Conservation (phyloP, 75 land plant genomes). For the Azolla pinnata region DNA sequence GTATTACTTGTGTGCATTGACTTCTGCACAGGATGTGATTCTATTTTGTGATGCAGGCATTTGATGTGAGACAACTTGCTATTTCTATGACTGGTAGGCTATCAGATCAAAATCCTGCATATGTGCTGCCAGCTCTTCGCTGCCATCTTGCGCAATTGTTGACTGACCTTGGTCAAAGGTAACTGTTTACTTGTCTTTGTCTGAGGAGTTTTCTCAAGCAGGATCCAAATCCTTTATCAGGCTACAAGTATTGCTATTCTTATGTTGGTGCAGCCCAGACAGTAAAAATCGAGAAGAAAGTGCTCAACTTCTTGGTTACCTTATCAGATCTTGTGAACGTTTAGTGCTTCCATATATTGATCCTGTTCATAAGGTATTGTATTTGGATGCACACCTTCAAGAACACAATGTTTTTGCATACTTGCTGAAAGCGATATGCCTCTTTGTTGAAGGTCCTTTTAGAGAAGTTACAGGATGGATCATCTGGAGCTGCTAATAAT, state of each 20-base stretch:
- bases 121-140: conserved; percentile 95
- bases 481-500: conserved; percentile 69
- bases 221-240: background rate
- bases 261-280: conserved; percentile 56
- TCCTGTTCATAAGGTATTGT: conserved; percentile 80
- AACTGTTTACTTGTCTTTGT: background rate
- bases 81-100: conserved; percentile 84
- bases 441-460: conserved; percentile 58
- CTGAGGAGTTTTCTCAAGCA: background rate
- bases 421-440: background rate
- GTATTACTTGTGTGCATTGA: conserved; percentile 9
- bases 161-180: conserved; percentile 87
- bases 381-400: background rate
- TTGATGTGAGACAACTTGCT: conserved; percentile 68
- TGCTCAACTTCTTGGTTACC: conserved; percentile 81
- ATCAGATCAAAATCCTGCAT: conserved; percentile 92
- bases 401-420: background rate
- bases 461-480: conserved; percentile 61
- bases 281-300: conserved; percentile 97
- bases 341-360: conserved; percentile 83
- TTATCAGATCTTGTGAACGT: conserved; percentile 83
- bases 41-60: conserved; percentile 33
- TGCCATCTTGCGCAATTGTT: conserved; percentile 87
- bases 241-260: background rate
- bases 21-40: background rate